Evolutionary conservation across 148 eudicot genomes (phyloP), one percentile per base, ranked within the genome.

Genomic region (Rhododendron mucronatum): DNA sequence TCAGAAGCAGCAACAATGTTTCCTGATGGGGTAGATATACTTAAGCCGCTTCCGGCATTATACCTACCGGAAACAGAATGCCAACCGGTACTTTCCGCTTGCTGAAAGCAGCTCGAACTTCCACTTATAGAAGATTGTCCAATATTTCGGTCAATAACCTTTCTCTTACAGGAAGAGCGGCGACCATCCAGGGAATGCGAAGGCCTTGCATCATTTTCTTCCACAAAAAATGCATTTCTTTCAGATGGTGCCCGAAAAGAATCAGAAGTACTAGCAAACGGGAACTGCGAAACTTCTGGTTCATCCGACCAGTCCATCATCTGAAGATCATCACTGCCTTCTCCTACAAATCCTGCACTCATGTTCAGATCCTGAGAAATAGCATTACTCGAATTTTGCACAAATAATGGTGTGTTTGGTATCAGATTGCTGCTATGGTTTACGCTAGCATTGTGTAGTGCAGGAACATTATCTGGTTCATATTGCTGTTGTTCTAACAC

Each of bases 51-150:
- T 18, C 88, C 35, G 16, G 84, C 85, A 88, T 86, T 88, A 30
- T 83, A 90, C 26, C 53, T 74, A 48, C 94, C 87, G 48, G 94
- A 86, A 83, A 83, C 87, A n/a, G 91, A 85, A 48, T 87, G 94
- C 96, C 95, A 91, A 59, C 71, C 81, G 81, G 88, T 86, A 82
- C 84, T 83, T 61, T 91, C 94, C 59, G 87, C 85, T 80, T 89
- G 86, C 35, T 92, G 89, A 87, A 89, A 91, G 87, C 73, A 85
- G 65, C 61, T 87, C 4, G 91, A 85, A 78, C 93, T 91, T 86
- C 93, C 98, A 87, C 91, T 84, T 74, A 77, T 89, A 86, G 99
- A 97, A 57, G 99, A 94, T 84, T 92, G 98, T 23, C 98, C 96
- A 48, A 55, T 89, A 85, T 89, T 88, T 59, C 88, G 93, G 88